Percentiles rank a stretch among this genome's conserved stretches.
phyloP scores from a whole-genome alignment of 148 eudicot genomes.

The Chenopodium formosanum region DNA sequence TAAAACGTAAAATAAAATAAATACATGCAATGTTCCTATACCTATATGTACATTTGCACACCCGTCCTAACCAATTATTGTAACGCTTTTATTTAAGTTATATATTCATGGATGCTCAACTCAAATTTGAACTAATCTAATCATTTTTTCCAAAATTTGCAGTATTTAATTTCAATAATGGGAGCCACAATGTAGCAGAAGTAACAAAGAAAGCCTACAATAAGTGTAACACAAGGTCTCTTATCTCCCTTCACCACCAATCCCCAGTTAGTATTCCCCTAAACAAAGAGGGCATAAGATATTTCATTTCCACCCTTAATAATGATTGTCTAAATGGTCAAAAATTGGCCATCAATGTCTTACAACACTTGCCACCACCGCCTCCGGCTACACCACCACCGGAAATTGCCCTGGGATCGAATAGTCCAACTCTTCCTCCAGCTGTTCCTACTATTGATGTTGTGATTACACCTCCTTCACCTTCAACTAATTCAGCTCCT shows the following conservation, averaged over 20 bases:
- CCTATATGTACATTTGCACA: too few species aligned
- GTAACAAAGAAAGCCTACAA: constrained; percentile 41
- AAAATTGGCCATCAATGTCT: constrained; percentile 22
- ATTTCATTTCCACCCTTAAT: constrained; percentile 34
- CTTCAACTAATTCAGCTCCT: constrained; percentile 4
- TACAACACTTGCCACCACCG: constrained; percentile 10
- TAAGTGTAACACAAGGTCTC: constrained; percentile 34
- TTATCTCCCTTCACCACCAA: constrained; percentile 17
- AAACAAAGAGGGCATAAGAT: constrained; percentile 16
- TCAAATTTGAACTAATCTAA: too few species aligned
- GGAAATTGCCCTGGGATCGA: not conserved
- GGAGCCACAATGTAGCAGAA: constrained; percentile 40
- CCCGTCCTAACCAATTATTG: too few species aligned
- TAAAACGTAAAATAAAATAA: too few species aligned
- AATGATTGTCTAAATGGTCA: constrained; percentile 24
- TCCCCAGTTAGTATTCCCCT: constrained; percentile 31
- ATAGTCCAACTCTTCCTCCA: not conserved
- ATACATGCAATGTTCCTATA: too few species aligned
- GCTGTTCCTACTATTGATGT: not conserved
- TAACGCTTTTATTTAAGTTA: too few species aligned
- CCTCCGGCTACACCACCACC: constrained; percentile 16
- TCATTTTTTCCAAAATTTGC: not conserved
- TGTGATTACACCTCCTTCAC: not conserved
- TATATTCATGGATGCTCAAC: too few species aligned
- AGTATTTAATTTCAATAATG: constrained; percentile 52